Evolutionary conservation across 805 yeast species (phyloP), one percentile per base, ranked within the genome.

Genomic region (Yarrowia deformans): DNA sequence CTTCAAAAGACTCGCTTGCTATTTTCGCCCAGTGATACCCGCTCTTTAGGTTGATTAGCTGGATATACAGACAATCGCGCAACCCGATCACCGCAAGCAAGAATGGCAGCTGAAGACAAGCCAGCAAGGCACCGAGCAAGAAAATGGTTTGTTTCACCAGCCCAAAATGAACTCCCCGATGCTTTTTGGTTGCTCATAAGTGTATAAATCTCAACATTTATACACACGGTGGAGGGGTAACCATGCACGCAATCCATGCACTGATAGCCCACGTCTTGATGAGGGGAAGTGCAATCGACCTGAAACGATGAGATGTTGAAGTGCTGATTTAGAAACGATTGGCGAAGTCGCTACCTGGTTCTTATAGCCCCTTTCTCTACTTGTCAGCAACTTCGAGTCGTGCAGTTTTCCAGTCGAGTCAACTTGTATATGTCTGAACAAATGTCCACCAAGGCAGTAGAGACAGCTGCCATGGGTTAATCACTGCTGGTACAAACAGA

Each of bases 231-330:
- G 58, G 43, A 10, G 58, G 58, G 58, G 43, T 48, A 23, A 3
- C 8, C 12, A 32, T 37, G 58, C 58, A 52, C 58, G 43, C 43
- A 35, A 52, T 52, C 58, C 58, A 52, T 52, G 58, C 58, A 52
- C 43, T 34, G 40, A 23, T 16, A n/a, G 39, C 52, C 29, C 29
- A 4, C 4, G 29, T 23, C 29, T 23, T 23, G 29, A 23, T 23
- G 29, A 23, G 29, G 29, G 29, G 29, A 23, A 23, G 4, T 23
- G 29, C 4, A 23, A 23, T 23, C 29, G 29, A 23, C 29, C 29
- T 2, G 4, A 23, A 23, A 23, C 3, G 4, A 23, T 23, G 29
- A 23, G 29, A 23, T 23, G 29, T 23, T 23, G 29, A 23, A 23
- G 29, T 2, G 29, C 2, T 23, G 29, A 23, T 23, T 23, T 23